phyloP scores from a whole-genome alignment of 305 asterid species.

The Fraxinus angustifolia region DNA sequence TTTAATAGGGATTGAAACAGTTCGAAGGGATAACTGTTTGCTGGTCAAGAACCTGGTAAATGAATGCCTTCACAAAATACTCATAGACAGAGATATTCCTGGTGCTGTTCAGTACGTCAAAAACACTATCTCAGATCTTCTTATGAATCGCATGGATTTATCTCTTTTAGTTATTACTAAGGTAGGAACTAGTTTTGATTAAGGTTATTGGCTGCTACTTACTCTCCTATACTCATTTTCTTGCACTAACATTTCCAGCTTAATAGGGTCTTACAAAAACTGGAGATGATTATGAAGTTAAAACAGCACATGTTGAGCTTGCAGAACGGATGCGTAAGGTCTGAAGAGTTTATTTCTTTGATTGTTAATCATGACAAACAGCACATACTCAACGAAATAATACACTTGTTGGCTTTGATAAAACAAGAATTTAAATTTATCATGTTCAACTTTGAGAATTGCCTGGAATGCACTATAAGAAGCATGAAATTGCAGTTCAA shows the following conservation, averaged over 20 bases:
- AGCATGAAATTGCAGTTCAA: neutral
- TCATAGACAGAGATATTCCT: constrained; percentile 86
- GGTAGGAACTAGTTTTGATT: constrained; percentile 45
- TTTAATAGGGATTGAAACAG: constrained; percentile 88
- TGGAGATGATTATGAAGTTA: constrained; percentile 96
- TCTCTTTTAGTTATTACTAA: constrained; percentile 97
- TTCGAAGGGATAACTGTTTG: constrained; percentile 92
- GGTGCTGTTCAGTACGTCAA: constrained; percentile 96
- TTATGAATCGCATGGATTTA: constrained; percentile 96
- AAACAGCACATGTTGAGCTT: constrained; percentile 96
- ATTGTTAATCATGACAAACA: neutral
- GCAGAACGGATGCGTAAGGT: constrained; percentile 99
- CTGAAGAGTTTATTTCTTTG: constrained; percentile 24
- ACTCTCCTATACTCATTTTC: constrained; percentile 11
- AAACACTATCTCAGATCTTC: constrained; percentile 94
- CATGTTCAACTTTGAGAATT: neutral
- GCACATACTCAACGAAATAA: neutral
- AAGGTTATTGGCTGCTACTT: constrained; percentile 5
- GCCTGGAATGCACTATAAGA: neutral
- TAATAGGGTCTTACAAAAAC: constrained; percentile 91
- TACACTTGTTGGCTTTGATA: neutral
- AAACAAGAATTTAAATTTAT: neutral
- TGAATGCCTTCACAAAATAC: constrained; percentile 90
- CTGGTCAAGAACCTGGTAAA: constrained; percentile 87
- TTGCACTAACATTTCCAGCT: constrained; percentile 23